phyloP scores from a whole-genome alignment of 345 rosid genomes.

The Draba incana region DNA sequence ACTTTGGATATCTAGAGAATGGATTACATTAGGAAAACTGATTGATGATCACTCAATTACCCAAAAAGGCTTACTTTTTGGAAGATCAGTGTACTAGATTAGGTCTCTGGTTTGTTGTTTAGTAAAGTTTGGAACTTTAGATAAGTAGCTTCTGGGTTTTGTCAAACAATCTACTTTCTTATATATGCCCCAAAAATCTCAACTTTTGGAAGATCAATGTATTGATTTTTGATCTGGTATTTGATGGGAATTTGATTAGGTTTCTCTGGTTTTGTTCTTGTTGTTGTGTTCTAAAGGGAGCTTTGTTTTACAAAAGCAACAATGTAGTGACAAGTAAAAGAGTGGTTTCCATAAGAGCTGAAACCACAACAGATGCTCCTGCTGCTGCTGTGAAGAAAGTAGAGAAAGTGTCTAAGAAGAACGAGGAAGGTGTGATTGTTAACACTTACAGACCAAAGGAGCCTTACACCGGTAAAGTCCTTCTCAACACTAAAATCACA shows the following conservation, averaged over 20 bases:
- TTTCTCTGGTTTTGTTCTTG: conserved; percentile 19
- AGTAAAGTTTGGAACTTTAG: conserved; percentile 23
- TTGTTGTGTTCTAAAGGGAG: conserved; percentile 37
- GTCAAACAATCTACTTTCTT: conserved; percentile 1
- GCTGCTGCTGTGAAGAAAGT: conserved; percentile 46
- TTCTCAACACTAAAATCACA: conserved; percentile 93
- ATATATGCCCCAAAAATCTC: neutral
- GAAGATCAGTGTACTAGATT: conserved; percentile 13
- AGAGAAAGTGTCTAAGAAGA: conserved; percentile 74
- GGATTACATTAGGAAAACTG: neutral
- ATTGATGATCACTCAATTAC: neutral
- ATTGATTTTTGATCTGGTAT: no score
- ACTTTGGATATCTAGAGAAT: neutral
- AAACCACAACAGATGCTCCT: conserved; percentile 81
- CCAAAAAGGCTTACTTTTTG: neutral
- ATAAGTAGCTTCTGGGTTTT: no score
- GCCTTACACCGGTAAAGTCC: conserved; percentile 81
- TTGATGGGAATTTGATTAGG: no score
- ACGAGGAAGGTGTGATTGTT: conserved; percentile 75
- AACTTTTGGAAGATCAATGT: conserved; percentile 21
- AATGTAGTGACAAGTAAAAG: conserved; percentile 57
- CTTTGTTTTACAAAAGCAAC: conserved; percentile 43
- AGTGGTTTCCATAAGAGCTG: conserved; percentile 67
- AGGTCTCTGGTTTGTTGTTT: conserved; percentile 3
- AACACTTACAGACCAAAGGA: conserved; percentile 87